Percentiles rank a stretch among this genome's conserved stretches.
Evolutionary conservation across 164 flowering plant genomes (phyloP).

Genomic region (Aristolochia contorta): DNA sequence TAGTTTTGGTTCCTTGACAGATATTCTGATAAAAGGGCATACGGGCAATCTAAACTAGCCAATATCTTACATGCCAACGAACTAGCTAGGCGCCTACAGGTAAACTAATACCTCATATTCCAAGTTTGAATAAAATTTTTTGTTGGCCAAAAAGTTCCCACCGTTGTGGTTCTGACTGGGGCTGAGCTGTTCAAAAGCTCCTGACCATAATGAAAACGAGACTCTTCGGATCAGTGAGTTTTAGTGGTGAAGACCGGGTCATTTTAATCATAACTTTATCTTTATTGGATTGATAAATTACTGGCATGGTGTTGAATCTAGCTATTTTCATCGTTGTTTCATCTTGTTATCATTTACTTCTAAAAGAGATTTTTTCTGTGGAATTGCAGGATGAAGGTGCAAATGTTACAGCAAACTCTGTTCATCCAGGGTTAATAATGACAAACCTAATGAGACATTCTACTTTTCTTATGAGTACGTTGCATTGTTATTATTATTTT

Average conservation of each 20-base stretch:
- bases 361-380: not conserved
- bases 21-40: slow-evolving; percentile 77
- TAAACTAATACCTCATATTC: slow-evolving; percentile 5
- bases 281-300: not conserved
- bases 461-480: slow-evolving; percentile 47
- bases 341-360: no score
- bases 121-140: not conserved
- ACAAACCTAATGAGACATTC: slow-evolving; percentile 72
- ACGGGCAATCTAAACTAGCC: slow-evolving; percentile 93
- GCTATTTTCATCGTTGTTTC: not conserved
- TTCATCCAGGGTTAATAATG: slow-evolving; percentile 92
- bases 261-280: not conserved
- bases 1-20: slow-evolving; percentile 21
- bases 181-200: no score
- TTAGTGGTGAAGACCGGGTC: no score
- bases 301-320: not conserved
- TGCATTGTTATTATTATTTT: not conserved
- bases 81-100: slow-evolving; percentile 77
- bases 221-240: no score
- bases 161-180: no score
- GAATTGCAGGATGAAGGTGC: slow-evolving; percentile 68
- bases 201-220: no score
- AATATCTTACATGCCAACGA: slow-evolving; percentile 85
- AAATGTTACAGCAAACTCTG: slow-evolving; percentile 69
- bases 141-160: not conserved